Percentiles rank a stretch among this genome's conserved stretches.
Evolutionary conservation across 192 early-diverging fungal species (phyloP).

Genomic region (Gamsiella multidivaricata): DNA sequence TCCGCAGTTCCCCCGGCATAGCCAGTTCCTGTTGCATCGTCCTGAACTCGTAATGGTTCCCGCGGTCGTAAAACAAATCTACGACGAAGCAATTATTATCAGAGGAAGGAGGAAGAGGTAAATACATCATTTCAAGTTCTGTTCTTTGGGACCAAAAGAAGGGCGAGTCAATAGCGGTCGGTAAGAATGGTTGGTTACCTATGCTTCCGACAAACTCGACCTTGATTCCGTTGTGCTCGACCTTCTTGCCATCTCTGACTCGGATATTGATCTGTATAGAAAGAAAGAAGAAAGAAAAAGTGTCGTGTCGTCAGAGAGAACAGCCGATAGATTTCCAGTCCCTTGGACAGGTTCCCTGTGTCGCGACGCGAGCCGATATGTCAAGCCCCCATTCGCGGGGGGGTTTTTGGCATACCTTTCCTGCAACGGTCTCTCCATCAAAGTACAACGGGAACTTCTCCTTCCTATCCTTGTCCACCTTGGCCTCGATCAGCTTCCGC

Average conservation of each 20-base stretch:
- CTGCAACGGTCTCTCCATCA: slow-evolving; percentile 94
- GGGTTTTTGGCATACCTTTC: too few relatives aligned
- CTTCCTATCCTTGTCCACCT: slow-evolving; percentile 93
- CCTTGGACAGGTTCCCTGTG: too few relatives aligned
- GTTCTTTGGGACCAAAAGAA: too few relatives aligned
- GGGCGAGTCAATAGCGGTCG: background rate
- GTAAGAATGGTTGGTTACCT: slow-evolving; percentile 61
- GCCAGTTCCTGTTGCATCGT: slow-evolving; percentile 95
- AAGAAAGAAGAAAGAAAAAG: too few relatives aligned
- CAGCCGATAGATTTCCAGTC: too few relatives aligned
- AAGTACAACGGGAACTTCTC: slow-evolving; percentile 95
- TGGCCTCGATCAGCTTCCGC: slow-evolving; percentile 93
- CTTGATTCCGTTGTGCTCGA: slow-evolving; percentile 99
- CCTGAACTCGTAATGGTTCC: slow-evolving; percentile 95
- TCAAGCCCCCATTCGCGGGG: too few relatives aligned
- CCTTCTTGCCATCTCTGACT: slow-evolving; percentile 87
- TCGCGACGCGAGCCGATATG: too few relatives aligned
- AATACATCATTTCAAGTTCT: too few relatives aligned
- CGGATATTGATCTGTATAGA: slow-evolving; percentile 83
- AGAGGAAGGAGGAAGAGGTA: too few relatives aligned
- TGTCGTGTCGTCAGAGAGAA: too few relatives aligned
- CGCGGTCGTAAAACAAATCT: slow-evolving; percentile 96
- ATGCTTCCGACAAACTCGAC: slow-evolving; percentile 99
- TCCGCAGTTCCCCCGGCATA: slow-evolving; percentile 90
- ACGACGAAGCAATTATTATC: too few relatives aligned